A percentile compares a stretch with the other conserved stretches of the same genome.
Evolutionary conservation across 768 basidiomycete genomes (phyloP).

Genomic region (Gautieria morchelliformis): DNA sequence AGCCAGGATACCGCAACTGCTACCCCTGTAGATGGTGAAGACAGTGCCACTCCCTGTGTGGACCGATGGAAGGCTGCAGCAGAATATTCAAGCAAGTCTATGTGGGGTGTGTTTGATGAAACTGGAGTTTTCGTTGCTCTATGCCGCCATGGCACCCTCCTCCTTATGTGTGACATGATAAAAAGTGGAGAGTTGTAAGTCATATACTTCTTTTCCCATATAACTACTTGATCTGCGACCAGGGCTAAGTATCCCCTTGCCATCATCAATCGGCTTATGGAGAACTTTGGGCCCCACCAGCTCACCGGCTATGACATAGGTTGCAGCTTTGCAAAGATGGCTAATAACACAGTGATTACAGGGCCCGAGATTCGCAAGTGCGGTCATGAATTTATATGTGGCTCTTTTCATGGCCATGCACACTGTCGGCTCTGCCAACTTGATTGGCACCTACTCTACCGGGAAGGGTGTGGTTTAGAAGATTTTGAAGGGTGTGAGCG

Average conservation of each 20-base stretch:
- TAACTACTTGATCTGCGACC: not conserved
- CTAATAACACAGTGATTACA: not conserved
- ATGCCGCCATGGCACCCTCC: conserved; percentile 25
- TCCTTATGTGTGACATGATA: conserved; percentile 27
- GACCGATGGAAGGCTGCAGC: not conserved
- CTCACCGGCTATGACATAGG: conserved; percentile 21
- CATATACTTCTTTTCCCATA: not conserved
- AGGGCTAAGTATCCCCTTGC: conserved; percentile 23
- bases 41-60: not conserved
- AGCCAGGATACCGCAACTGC: not conserved
- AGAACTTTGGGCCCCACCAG: conserved; percentile 10
- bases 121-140: conserved; percentile 27
- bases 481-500: conserved; percentile 22
- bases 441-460: conserved; percentile 20
- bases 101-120: conserved; percentile 28
- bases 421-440: no score
- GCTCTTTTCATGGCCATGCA: conserved; percentile 13
- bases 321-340: conserved; percentile 16
- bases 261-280: conserved; percentile 16
- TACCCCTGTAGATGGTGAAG: conserved; percentile 8
- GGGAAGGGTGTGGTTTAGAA: conserved; percentile 17
- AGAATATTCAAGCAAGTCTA: conserved; percentile 20
- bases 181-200: conserved; percentile 26
- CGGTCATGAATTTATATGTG: not conserved
- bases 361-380: not conserved